These are phyloP conservation scores for Podospora pseudoanserina DNA, from an alignment of 495 filamentous ascomycete genomes.

Conservation along the genomic window DNA sequence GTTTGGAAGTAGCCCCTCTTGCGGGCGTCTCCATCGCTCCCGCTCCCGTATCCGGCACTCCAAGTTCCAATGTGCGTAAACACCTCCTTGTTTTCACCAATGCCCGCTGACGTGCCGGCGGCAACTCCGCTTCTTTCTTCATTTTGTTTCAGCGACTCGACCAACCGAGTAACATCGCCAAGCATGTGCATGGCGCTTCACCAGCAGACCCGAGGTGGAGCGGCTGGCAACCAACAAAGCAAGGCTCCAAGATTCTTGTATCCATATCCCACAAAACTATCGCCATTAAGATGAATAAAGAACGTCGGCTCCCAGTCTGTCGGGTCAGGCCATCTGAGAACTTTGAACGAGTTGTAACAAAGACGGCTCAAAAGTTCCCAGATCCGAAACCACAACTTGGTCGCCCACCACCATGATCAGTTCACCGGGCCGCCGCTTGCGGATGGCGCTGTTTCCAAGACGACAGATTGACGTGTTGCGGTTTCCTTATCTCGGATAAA, in stretches of 20 bases:
- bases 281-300: background rate
- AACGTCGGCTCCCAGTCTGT: background rate
- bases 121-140: background rate
- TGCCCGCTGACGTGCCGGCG: background rate
- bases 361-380: background rate
- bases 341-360: background rate
- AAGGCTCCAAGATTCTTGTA: no score
- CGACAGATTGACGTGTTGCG: background rate
- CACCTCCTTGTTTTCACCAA: background rate
- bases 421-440: background rate
- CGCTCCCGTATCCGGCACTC: slow-evolving; percentile 20
- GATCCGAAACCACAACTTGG: background rate
- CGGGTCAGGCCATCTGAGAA: background rate
- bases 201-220: background rate
- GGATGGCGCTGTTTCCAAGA: background rate
- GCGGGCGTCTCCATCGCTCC: slow-evolving; percentile 14
- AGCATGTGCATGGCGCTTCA: background rate
- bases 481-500: background rate
- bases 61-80: background rate
- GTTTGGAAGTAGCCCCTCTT: slow-evolving; percentile 9
- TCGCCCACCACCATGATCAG: background rate
- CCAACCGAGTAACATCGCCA: background rate
- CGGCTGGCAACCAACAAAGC: no score
- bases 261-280: no score
- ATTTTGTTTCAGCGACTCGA: background rate